phyloP scores from a whole-genome alignment of 2,329 filamentous ascomycete species.

The Didymella lethalis region DNA sequence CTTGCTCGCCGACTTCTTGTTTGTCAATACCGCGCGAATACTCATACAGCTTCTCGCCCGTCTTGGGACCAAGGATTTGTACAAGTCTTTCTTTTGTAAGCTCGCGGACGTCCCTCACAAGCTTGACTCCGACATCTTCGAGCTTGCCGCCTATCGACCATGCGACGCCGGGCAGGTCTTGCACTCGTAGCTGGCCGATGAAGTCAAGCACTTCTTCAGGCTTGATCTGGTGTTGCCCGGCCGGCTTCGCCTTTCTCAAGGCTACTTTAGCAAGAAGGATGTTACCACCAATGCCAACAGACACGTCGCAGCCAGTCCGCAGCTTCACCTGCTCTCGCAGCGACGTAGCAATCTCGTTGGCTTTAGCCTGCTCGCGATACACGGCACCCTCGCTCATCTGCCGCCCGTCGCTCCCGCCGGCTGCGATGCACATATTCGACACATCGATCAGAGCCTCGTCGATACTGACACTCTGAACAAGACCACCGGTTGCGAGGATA shows the following conservation, averaged over 20 bases:
- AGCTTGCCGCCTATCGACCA: conserved; percentile 87
- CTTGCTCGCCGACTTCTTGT: conserved; percentile 84
- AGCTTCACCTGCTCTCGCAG: conserved; percentile 75
- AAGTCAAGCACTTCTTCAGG: conserved; percentile 80
- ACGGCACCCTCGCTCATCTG: conserved; percentile 72
- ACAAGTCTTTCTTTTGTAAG: conserved; percentile 78
- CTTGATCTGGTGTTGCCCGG: conserved; percentile 87
- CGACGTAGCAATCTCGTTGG: conserved; percentile 71
- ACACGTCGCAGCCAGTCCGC: conserved; percentile 85
- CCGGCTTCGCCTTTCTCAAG: conserved; percentile 89
- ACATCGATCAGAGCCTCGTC: conserved; percentile 93
- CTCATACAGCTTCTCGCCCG: conserved; percentile 87
- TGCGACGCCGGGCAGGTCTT: conserved; percentile 89
- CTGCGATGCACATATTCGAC: conserved; percentile 71
- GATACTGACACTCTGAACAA: conserved; percentile 95
- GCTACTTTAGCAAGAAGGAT: conserved; percentile 92
- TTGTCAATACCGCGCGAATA: conserved; percentile 89
- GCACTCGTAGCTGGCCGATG: conserved; percentile 78
- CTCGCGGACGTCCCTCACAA: conserved; percentile 82
- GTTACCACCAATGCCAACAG: conserved; percentile 89
- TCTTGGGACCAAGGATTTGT: conserved; percentile 84
- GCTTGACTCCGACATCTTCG: conserved; percentile 82
- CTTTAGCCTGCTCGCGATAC: conserved; percentile 79
- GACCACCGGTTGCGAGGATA: conserved; percentile 78
- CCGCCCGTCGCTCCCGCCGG: conserved; percentile 71